Conservation (phyloP, 2,329 filamentous ascomycete species). For the Fusarium annulatum region DNA sequence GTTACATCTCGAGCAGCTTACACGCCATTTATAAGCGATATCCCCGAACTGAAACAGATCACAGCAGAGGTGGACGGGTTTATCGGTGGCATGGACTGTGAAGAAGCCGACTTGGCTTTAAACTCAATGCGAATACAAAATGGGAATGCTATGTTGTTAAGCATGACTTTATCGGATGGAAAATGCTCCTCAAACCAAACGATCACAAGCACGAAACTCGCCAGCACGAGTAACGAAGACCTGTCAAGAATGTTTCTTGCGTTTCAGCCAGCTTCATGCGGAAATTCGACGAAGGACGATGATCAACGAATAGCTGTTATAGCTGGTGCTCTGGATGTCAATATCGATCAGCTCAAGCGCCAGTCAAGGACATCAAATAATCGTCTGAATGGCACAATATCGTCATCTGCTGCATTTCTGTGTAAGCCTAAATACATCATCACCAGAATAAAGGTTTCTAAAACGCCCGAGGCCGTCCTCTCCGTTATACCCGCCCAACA, state of each 20-base stretch:
- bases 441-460: slow-evolving; percentile 31
- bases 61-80: slow-evolving; percentile 52
- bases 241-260: slow-evolving; percentile 32
- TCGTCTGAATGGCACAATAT: slow-evolving; percentile 22
- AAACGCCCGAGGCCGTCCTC: slow-evolving; percentile 25
- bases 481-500: slow-evolving; percentile 6
- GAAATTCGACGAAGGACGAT: slow-evolving; percentile 24
- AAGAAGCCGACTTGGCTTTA: slow-evolving; percentile 42
- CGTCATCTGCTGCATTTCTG: slow-evolving; percentile 30
- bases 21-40: slow-evolving; percentile 47
- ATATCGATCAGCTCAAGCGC: slow-evolving; percentile 29
- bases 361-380: slow-evolving; percentile 19
- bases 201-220: slow-evolving; percentile 32
- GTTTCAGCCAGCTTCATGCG: slow-evolving; percentile 35
- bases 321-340: slow-evolving; percentile 29
- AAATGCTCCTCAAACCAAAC: slow-evolving; percentile 34
- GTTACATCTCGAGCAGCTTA: slow-evolving; percentile 50
- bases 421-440: slow-evolving; percentile 41
- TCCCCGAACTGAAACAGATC: slow-evolving; percentile 41
- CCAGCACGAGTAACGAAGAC: slow-evolving; percentile 11
- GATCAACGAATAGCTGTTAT: slow-evolving; percentile 41
- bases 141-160: slow-evolving; percentile 37
- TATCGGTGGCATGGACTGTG: slow-evolving; percentile 47
- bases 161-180: slow-evolving; percentile 45
- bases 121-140: slow-evolving; percentile 37